Evolutionary conservation across 148 eudicot genomes (phyloP).

Genomic region (Heliamphora exappendiculata): DNA sequence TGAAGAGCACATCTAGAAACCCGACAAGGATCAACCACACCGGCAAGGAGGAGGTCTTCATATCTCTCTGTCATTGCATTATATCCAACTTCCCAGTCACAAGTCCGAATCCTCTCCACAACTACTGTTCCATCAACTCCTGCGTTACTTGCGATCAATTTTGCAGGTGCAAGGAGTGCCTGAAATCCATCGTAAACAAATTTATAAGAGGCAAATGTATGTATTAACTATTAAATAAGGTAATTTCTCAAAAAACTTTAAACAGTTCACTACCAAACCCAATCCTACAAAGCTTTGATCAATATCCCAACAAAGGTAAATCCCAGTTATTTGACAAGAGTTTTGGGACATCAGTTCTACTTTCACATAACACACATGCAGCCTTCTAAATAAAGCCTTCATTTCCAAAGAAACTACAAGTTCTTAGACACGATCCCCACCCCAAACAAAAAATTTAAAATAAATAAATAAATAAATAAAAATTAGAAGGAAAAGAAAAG

Average conservation of each 20-base stretch:
- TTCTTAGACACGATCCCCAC: no score
- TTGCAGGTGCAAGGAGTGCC: slow-evolving; percentile 93
- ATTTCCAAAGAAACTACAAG: no score
- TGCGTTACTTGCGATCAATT: slow-evolving; percentile 70
- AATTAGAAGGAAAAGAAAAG: no score
- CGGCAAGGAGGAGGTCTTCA: slow-evolving; percentile 76
- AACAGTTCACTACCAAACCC: background rate
- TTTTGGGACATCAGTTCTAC: background rate
- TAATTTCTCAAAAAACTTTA: background rate
- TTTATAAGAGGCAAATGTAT: background rate
- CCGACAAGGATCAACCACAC: slow-evolving; percentile 79
- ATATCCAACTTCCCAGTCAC: slow-evolving; percentile 63
- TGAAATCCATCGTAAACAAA: slow-evolving; percentile 30
- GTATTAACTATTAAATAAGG: background rate
- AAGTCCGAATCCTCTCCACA: slow-evolving; percentile 51
- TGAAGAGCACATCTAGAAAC: slow-evolving; percentile 75
- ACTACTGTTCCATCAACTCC: slow-evolving; percentile 82
- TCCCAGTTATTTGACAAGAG: background rate
- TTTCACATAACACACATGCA: background rate
- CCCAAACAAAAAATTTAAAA: no score
- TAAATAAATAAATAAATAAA: no score
- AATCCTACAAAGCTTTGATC: background rate
- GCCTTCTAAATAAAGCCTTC: background rate
- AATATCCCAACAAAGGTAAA: background rate
- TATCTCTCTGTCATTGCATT: slow-evolving; percentile 69